These are phyloP conservation scores for Colletotrichum navitas DNA, from an alignment of 2,329 filamentous ascomycete genomes.

Conservation along the genomic window DNA sequence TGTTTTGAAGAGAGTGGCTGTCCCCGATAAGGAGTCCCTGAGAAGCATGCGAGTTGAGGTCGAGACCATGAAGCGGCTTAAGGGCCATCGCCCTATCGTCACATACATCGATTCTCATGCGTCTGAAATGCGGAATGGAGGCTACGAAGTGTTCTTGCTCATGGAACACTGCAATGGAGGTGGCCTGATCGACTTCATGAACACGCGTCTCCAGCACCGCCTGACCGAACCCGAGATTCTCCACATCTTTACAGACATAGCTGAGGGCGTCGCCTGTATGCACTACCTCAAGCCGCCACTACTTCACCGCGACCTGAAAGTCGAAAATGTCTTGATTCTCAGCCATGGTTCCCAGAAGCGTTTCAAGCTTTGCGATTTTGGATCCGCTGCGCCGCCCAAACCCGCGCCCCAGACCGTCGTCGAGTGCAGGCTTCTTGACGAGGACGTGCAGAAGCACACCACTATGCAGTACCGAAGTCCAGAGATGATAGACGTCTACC, in stretches of 20 bases:
- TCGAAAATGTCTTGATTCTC: slow-evolving; percentile 96
- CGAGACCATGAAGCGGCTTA: slow-evolving; percentile 99
- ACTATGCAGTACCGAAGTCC: slow-evolving; percentile 97
- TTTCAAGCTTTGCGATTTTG: slow-evolving; percentile 99
- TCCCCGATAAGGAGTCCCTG: slow-evolving; percentile 94
- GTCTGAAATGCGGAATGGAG: slow-evolving; percentile 90
- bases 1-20: slow-evolving; percentile 94
- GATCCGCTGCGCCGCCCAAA: slow-evolving; percentile 86
- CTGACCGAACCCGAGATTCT: slow-evolving; percentile 98
- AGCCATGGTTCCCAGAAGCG: slow-evolving; percentile 72
- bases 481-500: slow-evolving; percentile 98
- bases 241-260: slow-evolving; percentile 95
- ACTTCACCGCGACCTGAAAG: slow-evolving; percentile 94
- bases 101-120: slow-evolving; percentile 99
- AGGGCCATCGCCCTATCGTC: slow-evolving; percentile 95
- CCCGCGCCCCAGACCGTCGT: slow-evolving; percentile 87
- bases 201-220: slow-evolving; percentile 94
- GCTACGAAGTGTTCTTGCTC: slow-evolving; percentile 97
- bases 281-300: slow-evolving; percentile 96
- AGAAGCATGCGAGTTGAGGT: slow-evolving; percentile 98
- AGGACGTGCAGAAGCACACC: slow-evolving; percentile 96
- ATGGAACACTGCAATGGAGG: slow-evolving; percentile 98
- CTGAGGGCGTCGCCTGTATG: slow-evolving; percentile 98
- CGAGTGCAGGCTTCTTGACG: slow-evolving; percentile 93
- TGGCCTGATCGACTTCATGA: slow-evolving; percentile 99